Base-by-base conservation (phyloP, 306 rosid species). In the Trifolium repens region DNA sequence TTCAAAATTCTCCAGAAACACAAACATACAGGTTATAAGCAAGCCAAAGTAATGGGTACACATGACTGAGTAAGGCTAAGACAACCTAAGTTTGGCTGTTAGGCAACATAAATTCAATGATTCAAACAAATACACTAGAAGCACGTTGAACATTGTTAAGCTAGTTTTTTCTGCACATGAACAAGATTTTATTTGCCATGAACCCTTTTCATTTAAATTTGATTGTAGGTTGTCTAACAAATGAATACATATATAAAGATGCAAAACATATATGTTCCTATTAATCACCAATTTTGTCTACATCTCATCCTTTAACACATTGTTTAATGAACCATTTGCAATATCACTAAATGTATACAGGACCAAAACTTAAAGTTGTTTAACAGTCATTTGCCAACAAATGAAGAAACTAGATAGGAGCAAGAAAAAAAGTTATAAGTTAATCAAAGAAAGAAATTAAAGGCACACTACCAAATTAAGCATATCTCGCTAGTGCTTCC, bases 1-100 rank as follows among this genome's bases (percentile, higher is more conserved):
- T 57, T 55, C 46, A 67, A 34, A 79, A 57, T 43, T 69, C 37
- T 59, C 46, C 57, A 42, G 27, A 69, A 32, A 78, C 67, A 69
- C 55, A 60, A 43, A 32, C 69, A 74, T 52, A 52, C 47, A 69
- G 62, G 52, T 54, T 43, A 39, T 62, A 13, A 60, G 65, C 72
- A 72, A 67, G 69, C 72, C 76, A 72, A 64, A 57, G 67, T 39
- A 24, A 40, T 40, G 19, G 24, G 64, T 37, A 66, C 15, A 27
- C 66, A 58, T 8, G 30, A 50, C 3, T 76, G 53, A 39, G 26
- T 30, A 30, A 65, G 59, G 75, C 14, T 19, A 47, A 59, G 53
- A 54, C 69, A 67, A 58, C 67, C 54, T n/a, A 42, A 47, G 53
- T n/a, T 2, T 49, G 63, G 42, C 54, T 58, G 58, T 46, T 43